Evolutionary conservation across 306 rosid genomes (phyloP).

Genomic region (Prunus davidiana): DNA sequence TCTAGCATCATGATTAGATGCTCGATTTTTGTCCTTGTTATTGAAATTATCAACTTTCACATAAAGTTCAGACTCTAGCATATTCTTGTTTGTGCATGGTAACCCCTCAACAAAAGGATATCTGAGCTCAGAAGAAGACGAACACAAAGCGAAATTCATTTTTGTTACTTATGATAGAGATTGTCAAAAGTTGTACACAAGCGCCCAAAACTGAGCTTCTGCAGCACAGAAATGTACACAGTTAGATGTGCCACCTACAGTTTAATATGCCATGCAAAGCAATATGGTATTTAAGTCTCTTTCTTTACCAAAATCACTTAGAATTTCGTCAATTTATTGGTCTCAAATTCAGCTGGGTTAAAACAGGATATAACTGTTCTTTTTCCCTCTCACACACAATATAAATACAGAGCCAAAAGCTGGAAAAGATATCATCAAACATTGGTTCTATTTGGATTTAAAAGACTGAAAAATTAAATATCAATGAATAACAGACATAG

Average conservation of each 20-base stretch:
- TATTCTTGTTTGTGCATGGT: conserved; percentile 25
- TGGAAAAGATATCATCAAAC: background rate
- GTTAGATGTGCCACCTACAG: background rate
- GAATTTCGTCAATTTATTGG: background rate
- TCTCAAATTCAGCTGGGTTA: background rate
- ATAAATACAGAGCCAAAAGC: background rate
- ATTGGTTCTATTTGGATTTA: too few species aligned
- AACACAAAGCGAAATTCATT: conserved; percentile 46
- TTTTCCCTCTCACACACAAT: background rate
- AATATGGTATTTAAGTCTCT: background rate
- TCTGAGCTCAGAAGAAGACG: conserved; percentile 42
- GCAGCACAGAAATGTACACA: conserved; percentile 11
- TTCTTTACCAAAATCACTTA: background rate
- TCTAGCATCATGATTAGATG: conserved; percentile 30
- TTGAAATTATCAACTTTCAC: conserved; percentile 37
- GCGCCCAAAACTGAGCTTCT: conserved; percentile 2
- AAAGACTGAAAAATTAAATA: too few species aligned
- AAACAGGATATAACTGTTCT: background rate
- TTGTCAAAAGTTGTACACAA: background rate
- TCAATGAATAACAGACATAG: background rate
- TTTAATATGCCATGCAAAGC: background rate
- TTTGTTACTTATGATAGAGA: conserved; percentile 5
- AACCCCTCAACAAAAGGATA: conserved; percentile 44
- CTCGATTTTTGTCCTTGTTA: conserved; percentile 34
- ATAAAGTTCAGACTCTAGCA: conserved; percentile 27